Evolutionary conservation across 1,284 basidiomycete genomes (phyloP), one percentile per base, ranked within the genome.

Genomic region (Gymnopus androsaceus): DNA sequence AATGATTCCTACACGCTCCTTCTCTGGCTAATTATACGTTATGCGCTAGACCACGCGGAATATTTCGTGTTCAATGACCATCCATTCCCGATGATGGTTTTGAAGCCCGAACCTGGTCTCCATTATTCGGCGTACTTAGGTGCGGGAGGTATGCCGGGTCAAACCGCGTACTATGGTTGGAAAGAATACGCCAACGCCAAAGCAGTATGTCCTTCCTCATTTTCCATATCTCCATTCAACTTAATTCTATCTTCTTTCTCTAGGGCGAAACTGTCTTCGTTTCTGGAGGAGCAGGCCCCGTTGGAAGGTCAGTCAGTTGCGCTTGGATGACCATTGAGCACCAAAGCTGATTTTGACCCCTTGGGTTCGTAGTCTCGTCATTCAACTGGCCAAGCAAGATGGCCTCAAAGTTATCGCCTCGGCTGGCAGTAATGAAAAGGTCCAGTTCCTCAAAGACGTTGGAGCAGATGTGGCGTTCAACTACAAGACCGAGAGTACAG

Each of bases 341-440:
- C 31, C 38, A 36, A 15, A 11, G 3, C 12, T 8, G 11, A 6
- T 14, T 7, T 25, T 7, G 14, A 7, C 31, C 23, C 23, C 9
- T 28, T 49, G n/a, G n/a, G n/a, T n/a, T n/a, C n/a, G n/a, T n/a
- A 63, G 67, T 27, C 48, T 71, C 53, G 72, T 74, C 47, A 67
- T 69, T 44, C 76, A 85, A 69, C 70, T 83, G 27, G 81, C 78
- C 11, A 83, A 81, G 54, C 69, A 71, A 11, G 74, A 78, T 14
- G 81, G 79, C 1, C 67, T 82, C 34, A 83, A 81, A 55, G 84
- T 89, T 53, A 81, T 87, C 56, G 85, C 79, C 1, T 83, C 85
- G 3, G 83, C 83, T 0, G 85, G 86, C 7, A 78, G 81, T 0
- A 71, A 78, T 6, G 81, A 81, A 36, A 89, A 89, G 69, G 80